Evolutionary conservation across 805 yeast species (phyloP).

Genomic region (Nakazawaea peltata): DNA sequence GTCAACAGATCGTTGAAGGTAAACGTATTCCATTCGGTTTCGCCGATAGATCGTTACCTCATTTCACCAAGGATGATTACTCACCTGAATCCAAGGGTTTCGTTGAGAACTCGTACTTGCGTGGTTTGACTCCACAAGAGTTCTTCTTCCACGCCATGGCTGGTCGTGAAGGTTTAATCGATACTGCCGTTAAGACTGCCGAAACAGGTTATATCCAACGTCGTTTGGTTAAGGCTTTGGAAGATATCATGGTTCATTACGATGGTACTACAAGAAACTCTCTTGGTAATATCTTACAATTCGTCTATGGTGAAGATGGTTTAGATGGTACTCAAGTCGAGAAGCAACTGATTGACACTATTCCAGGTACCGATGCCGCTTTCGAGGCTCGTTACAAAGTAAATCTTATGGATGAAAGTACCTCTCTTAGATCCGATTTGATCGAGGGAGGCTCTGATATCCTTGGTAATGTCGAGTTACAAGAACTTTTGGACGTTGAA

Average conservation of each 20-base stretch:
- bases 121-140: conserved; percentile 98
- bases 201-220: conserved; percentile 98
- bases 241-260: conserved; percentile 95
- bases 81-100: conserved; percentile 98
- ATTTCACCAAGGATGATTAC: conserved; percentile 96
- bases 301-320: conserved; percentile 98
- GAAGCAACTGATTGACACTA: conserved; percentile 89
- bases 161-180: conserved; percentile 99
- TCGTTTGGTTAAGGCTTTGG: conserved; percentile 93
- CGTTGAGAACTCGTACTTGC: conserved; percentile 91
- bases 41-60: conserved; percentile 93
- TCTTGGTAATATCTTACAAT: conserved; percentile 91
- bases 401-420: conserved; percentile 70
- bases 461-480: conserved; percentile 80
- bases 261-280: conserved; percentile 99
- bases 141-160: conserved; percentile 99
- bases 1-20: conserved; percentile 99
- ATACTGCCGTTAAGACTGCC: conserved; percentile 98
- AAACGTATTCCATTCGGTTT: conserved; percentile 98
- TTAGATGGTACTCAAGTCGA: conserved; percentile 97
- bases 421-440: conserved; percentile 58
- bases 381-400: conserved; percentile 82
- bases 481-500: conserved; percentile 75
- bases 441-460: conserved; percentile 89
- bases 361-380: conserved; percentile 82